Conservation (phyloP, 495 filamentous ascomycete genomes). For the Aspergillus nanangensis region DNA sequence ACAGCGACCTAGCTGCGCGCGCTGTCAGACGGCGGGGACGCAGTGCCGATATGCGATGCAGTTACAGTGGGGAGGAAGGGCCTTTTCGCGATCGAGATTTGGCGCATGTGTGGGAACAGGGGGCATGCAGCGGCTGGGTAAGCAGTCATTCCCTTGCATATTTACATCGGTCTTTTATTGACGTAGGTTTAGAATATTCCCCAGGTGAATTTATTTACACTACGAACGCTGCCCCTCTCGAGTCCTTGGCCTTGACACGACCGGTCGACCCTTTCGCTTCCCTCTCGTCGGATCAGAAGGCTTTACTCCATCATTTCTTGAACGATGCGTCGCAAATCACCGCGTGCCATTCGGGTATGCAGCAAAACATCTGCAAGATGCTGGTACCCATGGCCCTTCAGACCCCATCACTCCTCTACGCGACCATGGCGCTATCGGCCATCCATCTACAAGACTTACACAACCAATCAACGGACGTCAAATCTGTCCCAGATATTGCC, state of each 20-base stretch:
- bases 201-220: conserved; percentile 46
- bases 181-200: conserved; percentile 34
- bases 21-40: conserved; percentile 22
- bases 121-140: conserved; percentile 43
- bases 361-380: conserved; percentile 44
- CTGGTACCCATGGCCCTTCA: conserved; percentile 44
- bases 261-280: conserved; percentile 40
- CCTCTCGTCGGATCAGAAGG: conserved; percentile 34
- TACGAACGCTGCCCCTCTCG: conserved; percentile 22
- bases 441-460: conserved; percentile 42
- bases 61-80: conserved; percentile 22
- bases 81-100: conserved; percentile 44
- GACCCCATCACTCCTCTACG: conserved; percentile 42
- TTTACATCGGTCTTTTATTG: neutral
- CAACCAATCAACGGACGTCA: conserved; percentile 39
- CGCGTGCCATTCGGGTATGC: conserved; percentile 42
- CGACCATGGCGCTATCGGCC: conserved; percentile 43
- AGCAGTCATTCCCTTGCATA: conserved; percentile 3
- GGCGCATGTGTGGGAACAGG: conserved; percentile 40
- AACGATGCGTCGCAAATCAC: conserved; percentile 44
- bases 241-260: conserved; percentile 26
- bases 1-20: conserved; percentile 33
- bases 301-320: conserved; percentile 41
- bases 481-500: conserved; percentile 41
- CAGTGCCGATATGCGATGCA: conserved; percentile 24